phyloP scores from a whole-genome alignment of 352 stramenopile species.

The Pythium scleroteichum region DNA sequence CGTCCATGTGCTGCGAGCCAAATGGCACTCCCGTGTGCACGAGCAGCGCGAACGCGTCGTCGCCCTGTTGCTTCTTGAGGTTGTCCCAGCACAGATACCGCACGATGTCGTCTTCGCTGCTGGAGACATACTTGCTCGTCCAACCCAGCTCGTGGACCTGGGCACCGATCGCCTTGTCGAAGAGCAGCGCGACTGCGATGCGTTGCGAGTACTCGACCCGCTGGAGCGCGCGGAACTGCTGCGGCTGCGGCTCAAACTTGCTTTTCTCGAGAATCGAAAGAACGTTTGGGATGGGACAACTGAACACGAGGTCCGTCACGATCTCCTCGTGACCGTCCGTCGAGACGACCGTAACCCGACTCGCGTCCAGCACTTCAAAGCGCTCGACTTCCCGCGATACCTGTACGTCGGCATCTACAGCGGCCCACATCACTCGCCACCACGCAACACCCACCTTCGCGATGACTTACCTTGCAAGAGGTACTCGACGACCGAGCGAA shows the following conservation, averaged over 20 bases:
- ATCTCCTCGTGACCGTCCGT: slow-evolving; percentile 46
- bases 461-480: slow-evolving; percentile 41
- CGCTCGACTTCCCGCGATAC: slow-evolving; percentile 49
- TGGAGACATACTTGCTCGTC: slow-evolving; percentile 63
- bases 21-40: slow-evolving; percentile 73
- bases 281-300: slow-evolving; percentile 63
- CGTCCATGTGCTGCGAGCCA: slow-evolving; percentile 58
- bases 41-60: slow-evolving; percentile 36
- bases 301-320: slow-evolving; percentile 69
- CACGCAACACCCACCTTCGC: no score
- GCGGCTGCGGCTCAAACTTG: slow-evolving; percentile 29
- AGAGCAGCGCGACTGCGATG: slow-evolving; percentile 67
- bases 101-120: slow-evolving; percentile 58
- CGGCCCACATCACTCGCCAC: neutral
- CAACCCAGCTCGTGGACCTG: slow-evolving; percentile 49
- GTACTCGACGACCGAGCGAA: slow-evolving; percentile 54
- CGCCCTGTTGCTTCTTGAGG: slow-evolving; percentile 48
- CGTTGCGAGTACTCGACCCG: slow-evolving; percentile 65
- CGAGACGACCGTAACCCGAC: slow-evolving; percentile 46
- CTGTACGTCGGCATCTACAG: slow-evolving; percentile 39
- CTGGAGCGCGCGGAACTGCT: slow-evolving; percentile 41
- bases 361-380: slow-evolving; percentile 55
- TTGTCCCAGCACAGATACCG: slow-evolving; percentile 83
- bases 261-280: slow-evolving; percentile 60
- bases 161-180: slow-evolving; percentile 41